Percentiles rank a stretch among this genome's conserved stretches.
phyloP scores from a whole-genome alignment of 805 yeast genomes.

The Kuraishia piskuri region DNA sequence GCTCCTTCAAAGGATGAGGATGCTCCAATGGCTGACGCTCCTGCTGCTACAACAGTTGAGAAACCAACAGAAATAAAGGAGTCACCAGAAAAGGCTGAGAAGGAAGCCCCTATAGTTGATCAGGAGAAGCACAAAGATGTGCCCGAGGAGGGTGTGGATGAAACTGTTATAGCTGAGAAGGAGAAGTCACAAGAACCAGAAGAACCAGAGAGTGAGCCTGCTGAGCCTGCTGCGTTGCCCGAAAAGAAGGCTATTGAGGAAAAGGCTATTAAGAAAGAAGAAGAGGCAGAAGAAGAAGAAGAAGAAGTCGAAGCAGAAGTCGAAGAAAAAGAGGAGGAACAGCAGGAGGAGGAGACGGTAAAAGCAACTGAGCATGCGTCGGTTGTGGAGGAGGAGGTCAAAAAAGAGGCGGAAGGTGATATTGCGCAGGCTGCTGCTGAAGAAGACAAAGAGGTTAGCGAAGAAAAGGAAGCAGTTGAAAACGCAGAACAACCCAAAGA shows the following conservation, averaged over 20 bases:
- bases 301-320: conserved; percentile 2
- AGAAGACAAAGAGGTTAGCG: conserved; percentile 4
- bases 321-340: neutral
- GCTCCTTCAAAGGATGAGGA: neutral
- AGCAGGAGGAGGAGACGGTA: conserved; percentile 1
- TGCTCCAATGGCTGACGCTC: neutral
- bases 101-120: neutral
- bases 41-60: neutral
- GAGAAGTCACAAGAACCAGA: conserved; percentile 4
- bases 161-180: conserved; percentile 1
- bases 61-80: neutral
- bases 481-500: conserved; percentile 5
- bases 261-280: conserved; percentile 5
- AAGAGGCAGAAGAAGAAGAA: conserved; percentile 3
- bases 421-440: neutral
- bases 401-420: conserved; percentile 2
- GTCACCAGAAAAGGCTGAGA: neutral
- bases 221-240: conserved; percentile 4
- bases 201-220: conserved; percentile 8
- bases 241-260: conserved; percentile 5
- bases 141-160: neutral
- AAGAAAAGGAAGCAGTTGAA: conserved; percentile 2
- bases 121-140: neutral
- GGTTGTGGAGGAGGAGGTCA: conserved; percentile 5
- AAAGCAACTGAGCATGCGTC: conserved; percentile 1